Conservation (phyloP, 139 green algal genomes). For the Coelastrella sp. region DNA sequence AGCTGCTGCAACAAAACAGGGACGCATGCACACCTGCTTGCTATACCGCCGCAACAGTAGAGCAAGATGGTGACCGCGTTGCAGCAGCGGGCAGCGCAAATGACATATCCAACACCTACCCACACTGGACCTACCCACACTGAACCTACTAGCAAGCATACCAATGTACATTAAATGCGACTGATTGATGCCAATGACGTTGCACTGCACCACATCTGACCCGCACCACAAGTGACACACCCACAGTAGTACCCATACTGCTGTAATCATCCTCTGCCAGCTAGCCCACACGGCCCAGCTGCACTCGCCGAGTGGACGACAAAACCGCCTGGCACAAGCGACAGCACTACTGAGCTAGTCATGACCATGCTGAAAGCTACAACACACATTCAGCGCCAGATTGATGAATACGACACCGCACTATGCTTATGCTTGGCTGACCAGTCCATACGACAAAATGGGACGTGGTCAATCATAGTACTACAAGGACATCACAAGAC, state of each 20-base stretch:
- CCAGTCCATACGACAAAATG: background rate
- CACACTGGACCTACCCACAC: background rate
- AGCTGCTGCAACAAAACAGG: slow-evolving; percentile 24
- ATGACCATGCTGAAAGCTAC: too few relatives aligned
- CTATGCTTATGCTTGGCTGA: too few relatives aligned
- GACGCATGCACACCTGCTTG: slow-evolving; percentile 6
- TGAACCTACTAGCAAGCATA: background rate
- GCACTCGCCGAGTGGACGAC: too few relatives aligned
- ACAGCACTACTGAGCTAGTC: too few relatives aligned
- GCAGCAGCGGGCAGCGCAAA: background rate
- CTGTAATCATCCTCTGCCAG: background rate
- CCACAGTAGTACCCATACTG: background rate
- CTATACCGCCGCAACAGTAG: too few relatives aligned
- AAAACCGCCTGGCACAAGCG: too few relatives aligned
- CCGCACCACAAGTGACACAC: background rate
- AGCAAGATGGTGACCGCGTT: background rate
- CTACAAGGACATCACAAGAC: too few relatives aligned
- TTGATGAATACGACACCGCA: too few relatives aligned
- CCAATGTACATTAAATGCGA: background rate
- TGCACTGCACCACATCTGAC: background rate
- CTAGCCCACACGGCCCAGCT: too few relatives aligned
- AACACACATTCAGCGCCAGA: too few relatives aligned
- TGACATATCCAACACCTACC: too few relatives aligned
- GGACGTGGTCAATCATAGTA: too few relatives aligned
- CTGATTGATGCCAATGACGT: background rate